Percentiles rank a stretch among this genome's conserved stretches.
Conservation (phyloP, 192 early-diverging fungal species). For the Chytriomyces sp. region DNA sequence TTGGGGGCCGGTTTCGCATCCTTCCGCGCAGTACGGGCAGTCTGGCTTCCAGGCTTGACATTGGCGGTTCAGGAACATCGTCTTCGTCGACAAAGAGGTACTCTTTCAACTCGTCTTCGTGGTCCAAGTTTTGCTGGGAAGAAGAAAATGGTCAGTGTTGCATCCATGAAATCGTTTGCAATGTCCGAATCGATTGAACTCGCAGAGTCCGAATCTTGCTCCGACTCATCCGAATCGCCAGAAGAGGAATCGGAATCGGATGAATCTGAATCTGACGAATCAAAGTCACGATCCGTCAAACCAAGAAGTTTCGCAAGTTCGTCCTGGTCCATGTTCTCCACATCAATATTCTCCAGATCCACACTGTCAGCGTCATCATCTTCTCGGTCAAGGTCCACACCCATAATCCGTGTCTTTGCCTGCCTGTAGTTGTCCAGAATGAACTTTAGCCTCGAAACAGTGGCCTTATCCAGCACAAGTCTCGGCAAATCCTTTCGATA, state of each 20-base stretch:
- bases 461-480: constrained; percentile 4
- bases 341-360: constrained; percentile 1
- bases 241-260: no score
- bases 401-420: constrained; percentile 19
- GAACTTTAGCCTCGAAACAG: constrained; percentile 3
- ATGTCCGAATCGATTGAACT: constrained; percentile 14
- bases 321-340: background rate
- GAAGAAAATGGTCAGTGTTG: no score
- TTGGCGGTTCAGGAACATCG: constrained; percentile 20
- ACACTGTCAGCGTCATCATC: constrained; percentile 1
- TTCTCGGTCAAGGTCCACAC: background rate
- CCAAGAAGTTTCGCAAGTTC: constrained; percentile 11
- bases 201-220: constrained; percentile 18
- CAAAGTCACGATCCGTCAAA: constrained; percentile 23
- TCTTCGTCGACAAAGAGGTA: constrained; percentile 13
- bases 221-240: constrained; percentile 3
- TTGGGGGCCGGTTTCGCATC: no score
- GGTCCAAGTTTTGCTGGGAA: background rate
- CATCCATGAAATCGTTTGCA: constrained; percentile 8
- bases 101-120: constrained; percentile 12
- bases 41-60: background rate
- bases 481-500: no score
- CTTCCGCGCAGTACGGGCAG: no score
- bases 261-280: constrained; percentile 23
- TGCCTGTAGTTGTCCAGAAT: constrained; percentile 32